phyloP scores from a whole-genome alignment of 2,329 filamentous ascomycete species.

The Neonectria punicea region DNA sequence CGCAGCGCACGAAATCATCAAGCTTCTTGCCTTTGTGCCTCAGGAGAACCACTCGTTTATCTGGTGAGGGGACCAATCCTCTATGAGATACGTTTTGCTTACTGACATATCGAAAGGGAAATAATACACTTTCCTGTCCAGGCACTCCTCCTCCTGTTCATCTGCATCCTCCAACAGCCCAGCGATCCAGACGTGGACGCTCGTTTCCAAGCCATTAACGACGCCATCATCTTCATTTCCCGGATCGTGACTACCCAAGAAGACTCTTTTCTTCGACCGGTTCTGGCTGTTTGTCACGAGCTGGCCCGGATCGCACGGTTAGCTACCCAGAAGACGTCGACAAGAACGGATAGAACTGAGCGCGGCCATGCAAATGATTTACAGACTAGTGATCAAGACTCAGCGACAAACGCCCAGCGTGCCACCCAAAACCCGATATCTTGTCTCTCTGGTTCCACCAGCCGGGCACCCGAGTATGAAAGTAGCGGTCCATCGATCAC shows the following conservation, averaged over 20 bases:
- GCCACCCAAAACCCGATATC: background rate
- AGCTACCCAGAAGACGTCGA: background rate
- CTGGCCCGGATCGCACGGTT: constrained; percentile 1
- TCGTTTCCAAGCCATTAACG: constrained; percentile 6
- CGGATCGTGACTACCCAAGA: constrained; percentile 3
- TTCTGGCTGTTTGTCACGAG: constrained; percentile 9
- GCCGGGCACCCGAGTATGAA: background rate
- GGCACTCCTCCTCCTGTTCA: constrained; percentile 12
- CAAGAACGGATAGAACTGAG: background rate
- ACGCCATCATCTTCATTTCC: constrained; percentile 10
- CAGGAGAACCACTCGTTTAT: constrained; percentile 1
- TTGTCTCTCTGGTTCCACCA: background rate
- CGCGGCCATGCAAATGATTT: background rate
- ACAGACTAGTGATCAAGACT: background rate
- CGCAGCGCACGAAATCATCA: constrained; percentile 15
- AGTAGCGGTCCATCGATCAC: background rate
- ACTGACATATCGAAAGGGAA: constrained; percentile 3
- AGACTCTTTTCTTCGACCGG: constrained; percentile 8
- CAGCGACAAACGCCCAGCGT: background rate
- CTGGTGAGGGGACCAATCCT: background rate
- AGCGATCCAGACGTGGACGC: background rate
- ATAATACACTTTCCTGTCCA: constrained; percentile 14
- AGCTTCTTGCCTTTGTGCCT: constrained; percentile 4
- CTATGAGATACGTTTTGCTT: background rate
- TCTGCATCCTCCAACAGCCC: constrained; percentile 16